Conservation (phyloP, 805 yeast species). For the Yamadazyma sp. region DNA sequence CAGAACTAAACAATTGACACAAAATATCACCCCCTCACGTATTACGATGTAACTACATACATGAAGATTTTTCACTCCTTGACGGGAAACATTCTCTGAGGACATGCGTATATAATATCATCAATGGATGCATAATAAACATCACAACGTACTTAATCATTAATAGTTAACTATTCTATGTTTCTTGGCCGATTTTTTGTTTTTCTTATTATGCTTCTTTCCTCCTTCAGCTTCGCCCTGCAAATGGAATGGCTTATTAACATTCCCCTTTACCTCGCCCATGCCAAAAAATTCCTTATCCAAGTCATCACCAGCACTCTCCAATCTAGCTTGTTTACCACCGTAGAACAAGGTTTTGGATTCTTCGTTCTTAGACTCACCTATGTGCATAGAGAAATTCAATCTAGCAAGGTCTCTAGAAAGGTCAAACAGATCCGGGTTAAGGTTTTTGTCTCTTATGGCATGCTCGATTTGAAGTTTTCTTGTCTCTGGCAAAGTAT, state of each 20-base stretch:
- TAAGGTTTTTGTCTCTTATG: slow-evolving; percentile 54
- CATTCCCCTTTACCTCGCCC: slow-evolving; percentile 60
- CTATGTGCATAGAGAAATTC: slow-evolving; percentile 77
- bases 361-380: slow-evolving; percentile 26
- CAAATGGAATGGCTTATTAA: slow-evolving; percentile 74
- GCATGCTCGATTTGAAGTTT: slow-evolving; percentile 69
- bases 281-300: slow-evolving; percentile 83
- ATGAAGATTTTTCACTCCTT: slow-evolving; percentile 2
- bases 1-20: too few relatives aligned
- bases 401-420: slow-evolving; percentile 67
- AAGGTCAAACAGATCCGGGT: slow-evolving; percentile 56
- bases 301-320: slow-evolving; percentile 76
- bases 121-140: too few relatives aligned
- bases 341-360: slow-evolving; percentile 64
- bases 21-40: too few relatives aligned
- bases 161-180: slow-evolving; percentile 27
- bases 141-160: too few relatives aligned
- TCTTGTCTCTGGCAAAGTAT: slow-evolving; percentile 69
- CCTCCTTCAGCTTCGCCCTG: slow-evolving; percentile 29
- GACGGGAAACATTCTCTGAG: too few relatives aligned
- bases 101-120: too few relatives aligned
- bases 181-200: slow-evolving; percentile 62
- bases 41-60: too few relatives aligned
- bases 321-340: slow-evolving; percentile 78
- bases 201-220: slow-evolving; percentile 74